Percentiles rank a stretch among this genome's conserved stretches.
Evolutionary conservation across 306 rosid genomes (phyloP).

Genomic region (Malus sylvestris): DNA sequence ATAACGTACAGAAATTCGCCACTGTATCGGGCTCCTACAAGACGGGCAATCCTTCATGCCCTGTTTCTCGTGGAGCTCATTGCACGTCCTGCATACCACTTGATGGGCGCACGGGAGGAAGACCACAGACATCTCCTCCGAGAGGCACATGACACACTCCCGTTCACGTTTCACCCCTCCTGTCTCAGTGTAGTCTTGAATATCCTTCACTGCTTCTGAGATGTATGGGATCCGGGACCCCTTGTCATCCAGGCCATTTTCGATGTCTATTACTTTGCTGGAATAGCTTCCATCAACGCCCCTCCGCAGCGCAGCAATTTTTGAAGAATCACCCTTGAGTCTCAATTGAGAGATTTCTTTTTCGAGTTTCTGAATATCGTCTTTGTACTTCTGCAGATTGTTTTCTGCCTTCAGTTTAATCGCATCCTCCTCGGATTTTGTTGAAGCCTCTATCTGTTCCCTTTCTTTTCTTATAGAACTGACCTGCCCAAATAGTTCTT

Average conservation of each 20-base stretch:
- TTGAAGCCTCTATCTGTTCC: slow-evolving; percentile 62
- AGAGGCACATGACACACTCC: slow-evolving; percentile 95
- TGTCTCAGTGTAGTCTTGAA: slow-evolving; percentile 32
- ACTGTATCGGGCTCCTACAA: slow-evolving; percentile 80
- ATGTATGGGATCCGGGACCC: slow-evolving; percentile 28
- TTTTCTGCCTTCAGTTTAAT: slow-evolving; percentile 63
- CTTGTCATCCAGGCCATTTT: slow-evolving; percentile 21
- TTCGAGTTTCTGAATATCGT: slow-evolving; percentile 68
- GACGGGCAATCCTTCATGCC: slow-evolving; percentile 97
- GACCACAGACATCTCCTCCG: slow-evolving; percentile 90
- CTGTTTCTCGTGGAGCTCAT: slow-evolving; percentile 86
- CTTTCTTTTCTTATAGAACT: slow-evolving; percentile 61
- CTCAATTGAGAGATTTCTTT: slow-evolving; percentile 71
- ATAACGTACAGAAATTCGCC: slow-evolving; percentile 71
- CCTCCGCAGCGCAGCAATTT: slow-evolving; percentile 80
- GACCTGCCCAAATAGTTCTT: slow-evolving; percentile 45
- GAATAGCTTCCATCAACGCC: slow-evolving; percentile 71
- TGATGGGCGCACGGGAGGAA: slow-evolving; percentile 95
- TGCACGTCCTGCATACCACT: slow-evolving; percentile 88
- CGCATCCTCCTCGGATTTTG: slow-evolving; percentile 58
- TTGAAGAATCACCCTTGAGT: slow-evolving; percentile 66
- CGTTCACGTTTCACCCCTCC: slow-evolving; percentile 81
- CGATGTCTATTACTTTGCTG: slow-evolving; percentile 29
- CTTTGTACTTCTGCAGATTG: slow-evolving; percentile 51
- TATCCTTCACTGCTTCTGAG: slow-evolving; percentile 36